These are phyloP conservation scores for Neofusicoccum cordaticola DNA, from an alignment of 2,329 filamentous ascomycete species.

Conservation along the genomic window DNA sequence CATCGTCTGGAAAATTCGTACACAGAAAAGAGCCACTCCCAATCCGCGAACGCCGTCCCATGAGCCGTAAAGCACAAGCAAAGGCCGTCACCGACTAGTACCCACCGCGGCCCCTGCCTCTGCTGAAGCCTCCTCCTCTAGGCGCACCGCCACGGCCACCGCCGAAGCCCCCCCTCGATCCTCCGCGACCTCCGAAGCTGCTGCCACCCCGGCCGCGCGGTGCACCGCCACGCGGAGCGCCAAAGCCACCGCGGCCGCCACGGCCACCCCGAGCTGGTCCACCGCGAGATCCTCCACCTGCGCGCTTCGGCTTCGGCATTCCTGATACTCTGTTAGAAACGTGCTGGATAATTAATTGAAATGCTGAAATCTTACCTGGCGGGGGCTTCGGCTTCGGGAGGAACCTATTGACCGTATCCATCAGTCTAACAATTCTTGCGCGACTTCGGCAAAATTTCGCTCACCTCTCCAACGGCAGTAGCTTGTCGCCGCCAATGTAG, in stretches of 20 bases:
- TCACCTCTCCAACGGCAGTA: slow-evolving; percentile 83
- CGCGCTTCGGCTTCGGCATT: slow-evolving; percentile 67
- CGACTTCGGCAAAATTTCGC: neutral
- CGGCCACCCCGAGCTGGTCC: slow-evolving; percentile 38
- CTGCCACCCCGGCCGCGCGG: slow-evolving; percentile 38
- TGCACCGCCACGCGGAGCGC: slow-evolving; percentile 51
- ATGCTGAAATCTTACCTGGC: slow-evolving; percentile 42
- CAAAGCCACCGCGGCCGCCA: slow-evolving; percentile 46
- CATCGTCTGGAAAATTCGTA: slow-evolving; percentile 16
- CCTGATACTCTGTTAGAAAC: slow-evolving; percentile 44
- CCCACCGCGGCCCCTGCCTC: slow-evolving; percentile 19
- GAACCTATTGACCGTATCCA: slow-evolving; percentile 57
- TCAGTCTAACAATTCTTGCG: slow-evolving; percentile 21
- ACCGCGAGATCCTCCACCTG: slow-evolving; percentile 58
- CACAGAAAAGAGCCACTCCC: slow-evolving; percentile 16
- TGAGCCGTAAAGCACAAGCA: slow-evolving; percentile 20
- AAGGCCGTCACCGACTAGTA: slow-evolving; percentile 26
- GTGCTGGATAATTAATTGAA: slow-evolving; percentile 6
- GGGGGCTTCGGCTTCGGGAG: slow-evolving; percentile 84
- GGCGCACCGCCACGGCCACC: slow-evolving; percentile 29
- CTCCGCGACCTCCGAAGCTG: slow-evolving; percentile 47
- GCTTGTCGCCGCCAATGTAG: slow-evolving; percentile 91
- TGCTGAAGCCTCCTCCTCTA: slow-evolving; percentile 22
- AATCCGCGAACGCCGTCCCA: slow-evolving; percentile 21
- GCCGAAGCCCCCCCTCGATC: slow-evolving; percentile 42